Evolutionary conservation across 2,329 filamentous ascomycete species (phyloP), one percentile per base, ranked within the genome.

Genomic region (Chaetomium sp.): DNA sequence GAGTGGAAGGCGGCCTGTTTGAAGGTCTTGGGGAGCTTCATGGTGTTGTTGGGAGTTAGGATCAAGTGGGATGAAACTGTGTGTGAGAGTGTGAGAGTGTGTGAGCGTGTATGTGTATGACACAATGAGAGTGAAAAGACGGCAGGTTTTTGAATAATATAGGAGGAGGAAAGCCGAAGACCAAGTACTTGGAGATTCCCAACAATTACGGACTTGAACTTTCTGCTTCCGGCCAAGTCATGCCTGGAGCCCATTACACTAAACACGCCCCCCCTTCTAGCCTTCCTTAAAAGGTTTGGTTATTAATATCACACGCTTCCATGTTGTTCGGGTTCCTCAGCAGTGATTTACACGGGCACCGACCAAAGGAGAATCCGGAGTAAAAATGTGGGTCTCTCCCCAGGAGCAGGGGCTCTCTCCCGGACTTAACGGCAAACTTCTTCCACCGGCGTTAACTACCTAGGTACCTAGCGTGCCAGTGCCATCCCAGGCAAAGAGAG

Each of bases 1-100:
- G 77, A 77, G 62, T 84, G 81, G 73, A 88, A 82, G 62, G 84
- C 78, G 51, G 84, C 85, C 6, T 81, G 82, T 70, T 84, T 86
- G 78, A 82, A 87, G 21, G 82, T 83, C 67, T 83, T 81, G 19
- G 86, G 86, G 23, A 84, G 76, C 19, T 72, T 60, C 70, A 72
- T 72, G 45, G 49, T n/a, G 45, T 25, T 29, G 29, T 35, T 35
- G 9, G 33, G 5, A 16, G 35, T 38, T 42, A 1, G 38, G 38
- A 42, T 42, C 2, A 5, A 19, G 35, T 42, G 38, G n/a, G 35
- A 16, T 19, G 35, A 38, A 6, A 16, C 3, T 38, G 13, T 35
- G 33, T 13, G 3, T 35, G 9, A 2, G 33, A 19, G 38, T 42
- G 27, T 35, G 9, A 13, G 33, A 19, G 38, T 42, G 38, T 4